Conservation (phyloP, 345 rosid genomes). For the Leavenworthia alabamica region DNA sequence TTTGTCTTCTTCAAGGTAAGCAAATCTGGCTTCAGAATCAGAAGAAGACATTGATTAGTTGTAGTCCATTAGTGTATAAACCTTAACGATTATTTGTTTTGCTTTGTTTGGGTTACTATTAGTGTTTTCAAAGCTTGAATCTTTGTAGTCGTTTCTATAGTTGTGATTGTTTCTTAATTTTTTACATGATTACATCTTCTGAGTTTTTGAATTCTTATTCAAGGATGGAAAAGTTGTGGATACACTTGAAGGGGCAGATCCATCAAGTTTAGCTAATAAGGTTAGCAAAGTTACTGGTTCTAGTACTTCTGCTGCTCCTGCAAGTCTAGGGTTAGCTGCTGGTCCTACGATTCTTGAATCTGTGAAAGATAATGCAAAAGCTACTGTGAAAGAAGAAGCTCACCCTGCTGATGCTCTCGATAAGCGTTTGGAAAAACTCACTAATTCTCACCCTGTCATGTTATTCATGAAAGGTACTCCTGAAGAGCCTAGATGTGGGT, state of each 20-base stretch:
- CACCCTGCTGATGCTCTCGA: conserved; percentile 37
- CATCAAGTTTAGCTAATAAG: conserved; percentile 91
- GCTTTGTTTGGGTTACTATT: not conserved
- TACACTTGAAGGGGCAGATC: conserved; percentile 92
- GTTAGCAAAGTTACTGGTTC: conserved; percentile 70
- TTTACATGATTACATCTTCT: not conserved
- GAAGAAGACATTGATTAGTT: not conserved
- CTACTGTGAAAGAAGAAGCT: conserved; percentile 36
- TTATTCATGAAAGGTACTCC: conserved; percentile 89
- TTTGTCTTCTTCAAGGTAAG: conserved; percentile 87
- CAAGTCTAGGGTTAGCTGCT: conserved; percentile 97
- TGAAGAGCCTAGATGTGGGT: conserved; percentile 85
- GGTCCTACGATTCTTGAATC: conserved; percentile 72
- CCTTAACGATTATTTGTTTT: not conserved
- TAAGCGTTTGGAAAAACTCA: conserved; percentile 53
- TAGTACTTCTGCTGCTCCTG: conserved; percentile 76
- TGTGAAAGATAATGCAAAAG: conserved; percentile 62
- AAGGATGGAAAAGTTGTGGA: conserved; percentile 82
- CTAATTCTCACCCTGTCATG: conserved; percentile 70
- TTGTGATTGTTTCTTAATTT: conserved; percentile 5
- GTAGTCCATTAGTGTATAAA: not conserved
- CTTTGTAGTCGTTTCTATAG: not conserved
- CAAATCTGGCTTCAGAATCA: not conserved
- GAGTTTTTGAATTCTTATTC: not conserved
- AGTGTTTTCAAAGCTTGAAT: not conserved